Evolutionary conservation across 768 basidiomycete species (phyloP), one percentile per base, ranked within the genome.

Genomic region (Lepiota brunneoincarnata): DNA sequence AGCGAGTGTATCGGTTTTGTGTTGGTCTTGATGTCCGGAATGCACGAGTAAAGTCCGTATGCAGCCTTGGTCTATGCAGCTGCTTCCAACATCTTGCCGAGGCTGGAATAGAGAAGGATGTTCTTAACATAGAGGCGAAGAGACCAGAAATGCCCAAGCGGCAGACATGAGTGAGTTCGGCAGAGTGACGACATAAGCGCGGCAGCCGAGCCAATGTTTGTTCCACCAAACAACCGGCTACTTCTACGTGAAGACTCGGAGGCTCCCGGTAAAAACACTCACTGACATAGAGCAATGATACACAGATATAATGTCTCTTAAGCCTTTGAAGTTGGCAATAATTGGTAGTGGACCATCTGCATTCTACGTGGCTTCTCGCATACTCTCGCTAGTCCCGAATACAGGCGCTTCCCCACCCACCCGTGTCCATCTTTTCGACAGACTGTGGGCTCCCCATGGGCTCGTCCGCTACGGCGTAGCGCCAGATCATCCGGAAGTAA

Each of bases 401-500:
- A 68, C 60, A 62, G 64, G 60, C 51, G 57, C 61, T n/a, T 64
- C 60, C 24, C 55, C 64, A 11, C 64, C 65, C 18, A 59, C 80
- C n/a, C 63, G 74, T 2, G 81, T 98, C 12, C 93, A 98, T 66
- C 70, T 99, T 64, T 99, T 84, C 66, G 96, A 99, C 72, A 79
- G 92, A 31, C 77, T 96, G 10, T 98, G 95, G 82, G 86, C 93
- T 24, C 96, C 96, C 10, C 91, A 97, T 65, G 97, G 97, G 0
- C 78, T 98, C 1, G 94, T 97, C 3, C 77, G 97, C 41, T 99
- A 95, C 64, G 95, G 97, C 0, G 95, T 99, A 12, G 96, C 97
- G 10, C 96, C 96, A 40, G 96, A 98, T 72, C 96, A 98, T 69
- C 93, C 97, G 9, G 96, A 98, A 74, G 95, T 98, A 69, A 99